These are phyloP conservation scores for Saccharomycopsis sp. DNA, from an alignment of 805 yeast species.

Conservation along the genomic window DNA sequence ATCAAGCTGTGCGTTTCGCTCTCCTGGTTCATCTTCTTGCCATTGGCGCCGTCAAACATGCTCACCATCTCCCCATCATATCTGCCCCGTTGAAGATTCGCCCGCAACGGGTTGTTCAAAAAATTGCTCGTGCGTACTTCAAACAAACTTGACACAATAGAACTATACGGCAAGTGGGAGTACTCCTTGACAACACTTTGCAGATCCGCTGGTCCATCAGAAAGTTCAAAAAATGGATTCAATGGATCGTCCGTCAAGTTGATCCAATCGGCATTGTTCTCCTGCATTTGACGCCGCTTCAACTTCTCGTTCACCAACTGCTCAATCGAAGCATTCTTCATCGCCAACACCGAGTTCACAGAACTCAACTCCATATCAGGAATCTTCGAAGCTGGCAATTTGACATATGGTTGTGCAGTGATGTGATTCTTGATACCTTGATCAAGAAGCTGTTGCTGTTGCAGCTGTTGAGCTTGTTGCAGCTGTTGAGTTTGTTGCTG, in stretches of 20 bases:
- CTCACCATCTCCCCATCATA: constrained; percentile 27
- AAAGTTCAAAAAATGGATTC: constrained; percentile 69
- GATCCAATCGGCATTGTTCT: constrained; percentile 65
- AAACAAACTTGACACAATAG: constrained; percentile 61
- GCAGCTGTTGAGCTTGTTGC: constrained; percentile 19
- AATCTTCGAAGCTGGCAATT: constrained; percentile 80
- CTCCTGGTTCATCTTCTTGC: constrained; percentile 30
- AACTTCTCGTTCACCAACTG: constrained; percentile 82
- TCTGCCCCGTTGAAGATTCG: constrained; percentile 36
- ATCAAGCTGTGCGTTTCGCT: constrained; percentile 28
- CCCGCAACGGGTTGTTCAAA: constrained; percentile 34
- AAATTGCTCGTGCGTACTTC: constrained; percentile 56
- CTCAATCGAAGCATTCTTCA: constrained; percentile 68
- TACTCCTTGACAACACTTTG: constrained; percentile 47
- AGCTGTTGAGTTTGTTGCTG: constrained; percentile 25
- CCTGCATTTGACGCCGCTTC: constrained; percentile 48
- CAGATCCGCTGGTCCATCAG: constrained; percentile 36
- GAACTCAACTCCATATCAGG: constrained; percentile 88
- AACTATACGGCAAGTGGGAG: constrained; percentile 68
- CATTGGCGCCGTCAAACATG: constrained; percentile 41
- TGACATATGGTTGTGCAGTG: constrained; percentile 63
- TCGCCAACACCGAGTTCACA: constrained; percentile 62
- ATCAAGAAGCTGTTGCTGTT: constrained; percentile 3
- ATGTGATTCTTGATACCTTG: constrained; percentile 21
- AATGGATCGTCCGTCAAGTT: constrained; percentile 82